These are phyloP conservation scores for Chiua virens DNA, from an alignment of 768 basidiomycete genomes.

Conservation along the genomic window DNA sequence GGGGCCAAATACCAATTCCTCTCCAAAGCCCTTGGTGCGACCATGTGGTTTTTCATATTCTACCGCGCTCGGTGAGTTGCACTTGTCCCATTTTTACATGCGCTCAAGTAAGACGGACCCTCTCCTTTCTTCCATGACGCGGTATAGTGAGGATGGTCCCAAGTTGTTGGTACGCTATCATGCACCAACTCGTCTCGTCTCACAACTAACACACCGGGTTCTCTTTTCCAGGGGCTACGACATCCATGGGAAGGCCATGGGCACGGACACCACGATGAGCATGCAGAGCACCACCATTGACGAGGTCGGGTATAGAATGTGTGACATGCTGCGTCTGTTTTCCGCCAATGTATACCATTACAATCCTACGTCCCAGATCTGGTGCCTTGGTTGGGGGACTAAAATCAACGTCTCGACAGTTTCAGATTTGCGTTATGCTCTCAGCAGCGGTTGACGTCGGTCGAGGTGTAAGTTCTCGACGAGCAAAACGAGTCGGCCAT, in stretches of 20 bases:
- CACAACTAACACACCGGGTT: not conserved
- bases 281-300: conserved; percentile 42
- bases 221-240: conserved; percentile 45
- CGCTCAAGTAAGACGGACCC: not conserved
- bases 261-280: conserved; percentile 41
- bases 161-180: conserved; percentile 59
- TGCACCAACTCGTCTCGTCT: not conserved
- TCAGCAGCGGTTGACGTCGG: not conserved
- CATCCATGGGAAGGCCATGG: conserved; percentile 70
- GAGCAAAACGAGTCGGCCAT: not conserved
- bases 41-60: conserved; percentile 99
- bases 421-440: not conserved
- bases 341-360: conserved; percentile 11
- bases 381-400: not conserved
- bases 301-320: conserved; percentile 19
- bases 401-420: not conserved
- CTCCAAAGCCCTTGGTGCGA: conserved; percentile 83
- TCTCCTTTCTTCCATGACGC: not conserved
- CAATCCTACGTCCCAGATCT: not conserved
- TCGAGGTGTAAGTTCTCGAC: not conserved
- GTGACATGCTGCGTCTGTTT: not conserved
- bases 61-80: conserved; percentile 82
- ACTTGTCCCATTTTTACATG: not conserved
- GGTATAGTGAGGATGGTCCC: conserved; percentile 67
- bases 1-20: conserved; percentile 74